Conservation (phyloP, 2,329 filamentous ascomycete genomes). For the Colletotrichum higginsianum region DNA sequence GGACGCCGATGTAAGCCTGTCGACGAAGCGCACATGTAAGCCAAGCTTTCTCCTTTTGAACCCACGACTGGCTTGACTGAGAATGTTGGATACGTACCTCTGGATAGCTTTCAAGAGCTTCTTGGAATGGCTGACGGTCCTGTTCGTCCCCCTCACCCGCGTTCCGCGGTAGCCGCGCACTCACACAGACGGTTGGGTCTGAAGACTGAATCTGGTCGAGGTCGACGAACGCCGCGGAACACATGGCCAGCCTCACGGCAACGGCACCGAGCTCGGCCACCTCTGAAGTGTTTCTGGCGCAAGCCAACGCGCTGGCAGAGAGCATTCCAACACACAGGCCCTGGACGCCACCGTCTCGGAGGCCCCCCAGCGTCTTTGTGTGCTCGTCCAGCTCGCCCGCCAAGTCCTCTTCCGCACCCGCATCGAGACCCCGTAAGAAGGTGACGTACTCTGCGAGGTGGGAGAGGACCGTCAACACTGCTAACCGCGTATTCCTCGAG, state of each 20-base stretch:
- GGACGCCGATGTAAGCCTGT: background rate
- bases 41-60: background rate
- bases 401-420: background rate
- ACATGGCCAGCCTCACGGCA: slow-evolving; percentile 5
- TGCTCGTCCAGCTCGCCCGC: background rate
- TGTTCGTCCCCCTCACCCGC: background rate
- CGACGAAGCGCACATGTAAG: background rate
- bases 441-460: background rate
- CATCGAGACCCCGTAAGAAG: background rate
- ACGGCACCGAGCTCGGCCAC: slow-evolving; percentile 5
- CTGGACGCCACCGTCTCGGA: background rate
- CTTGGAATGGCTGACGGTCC: background rate
- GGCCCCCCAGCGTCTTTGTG: background rate
- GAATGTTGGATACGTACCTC: background rate
- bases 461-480: background rate
- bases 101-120: background rate
- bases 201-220: background rate
- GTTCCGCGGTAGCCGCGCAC: background rate
- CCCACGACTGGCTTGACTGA: background rate
- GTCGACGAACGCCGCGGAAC: background rate
- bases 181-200: background rate
- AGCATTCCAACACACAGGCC: background rate
- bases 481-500: background rate
- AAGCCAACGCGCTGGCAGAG: slow-evolving; percentile 1
- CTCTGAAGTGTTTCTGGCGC: slow-evolving; percentile 1